These are phyloP conservation scores for Pythium myriotylum DNA, from an alignment of 352 stramenopile genomes.

Conservation along the genomic window DNA sequence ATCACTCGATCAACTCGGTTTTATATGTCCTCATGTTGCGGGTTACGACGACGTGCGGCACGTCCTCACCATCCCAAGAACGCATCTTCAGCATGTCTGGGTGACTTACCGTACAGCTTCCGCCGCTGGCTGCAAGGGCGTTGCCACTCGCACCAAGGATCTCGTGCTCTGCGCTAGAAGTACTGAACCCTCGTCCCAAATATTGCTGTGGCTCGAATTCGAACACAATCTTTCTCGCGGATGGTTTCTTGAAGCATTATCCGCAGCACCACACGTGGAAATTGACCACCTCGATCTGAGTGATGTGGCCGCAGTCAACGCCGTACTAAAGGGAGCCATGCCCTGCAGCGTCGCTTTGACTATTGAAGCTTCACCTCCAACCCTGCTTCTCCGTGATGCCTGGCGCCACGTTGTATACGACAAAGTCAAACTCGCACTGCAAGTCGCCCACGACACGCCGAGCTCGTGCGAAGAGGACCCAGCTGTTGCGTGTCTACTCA, in stretches of 20 bases:
- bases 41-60: slow-evolving; percentile 38
- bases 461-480: slow-evolving; percentile 20
- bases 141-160: slow-evolving; percentile 44
- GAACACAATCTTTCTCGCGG: slow-evolving; percentile 55
- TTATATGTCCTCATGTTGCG: slow-evolving; percentile 44
- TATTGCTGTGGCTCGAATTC: slow-evolving; percentile 47
- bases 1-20: slow-evolving; percentile 16
- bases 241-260: slow-evolving; percentile 45
- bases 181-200: slow-evolving; percentile 14
- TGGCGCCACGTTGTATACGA: slow-evolving; percentile 41
- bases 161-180: too few species aligned
- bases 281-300: slow-evolving; percentile 47
- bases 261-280: slow-evolving; percentile 28
- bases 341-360: too few species aligned
- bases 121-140: slow-evolving; percentile 1
- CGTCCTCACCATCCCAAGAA: slow-evolving; percentile 31
- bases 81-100: slow-evolving; percentile 38
- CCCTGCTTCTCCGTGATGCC: slow-evolving; percentile 34
- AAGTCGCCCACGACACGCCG: slow-evolving; percentile 35
- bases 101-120: slow-evolving; percentile 40
- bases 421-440: slow-evolving; percentile 44
- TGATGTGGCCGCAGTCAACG: neutral
- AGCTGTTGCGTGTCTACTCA: slow-evolving; percentile 36
- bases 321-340: too few species aligned
- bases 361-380: too few species aligned